Base-by-base conservation (phyloP, 225 moss, liverwort and hornwort species). In the Asterella californica region DNA sequence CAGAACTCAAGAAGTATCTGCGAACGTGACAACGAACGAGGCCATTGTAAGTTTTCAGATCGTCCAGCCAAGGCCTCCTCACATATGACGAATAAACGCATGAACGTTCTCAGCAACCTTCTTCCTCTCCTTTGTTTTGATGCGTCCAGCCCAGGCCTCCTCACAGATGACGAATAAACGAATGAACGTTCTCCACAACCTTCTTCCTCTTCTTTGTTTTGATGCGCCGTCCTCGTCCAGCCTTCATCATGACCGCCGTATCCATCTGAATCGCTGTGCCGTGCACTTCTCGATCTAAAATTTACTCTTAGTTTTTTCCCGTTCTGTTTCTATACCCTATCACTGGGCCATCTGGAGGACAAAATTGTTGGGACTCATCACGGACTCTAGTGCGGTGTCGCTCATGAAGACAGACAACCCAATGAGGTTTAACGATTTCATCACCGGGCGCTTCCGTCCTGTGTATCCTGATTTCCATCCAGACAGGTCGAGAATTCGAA, bases 1-100 rank as follows among this genome's bases (percentile, higher is more conserved):
- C 75, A 55, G 75, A 75, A 15, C 55, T 75, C 75, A 75, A 36
- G 75, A 32, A 36, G 75, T 37, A 52, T 52, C 75, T 75, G 75
- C 75, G 75, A 55, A 75, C 36, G 75, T 75, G 11, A 75, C 75
- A 75, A 57, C 55, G 30, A 75, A 52, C 54, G 65, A 65, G 10
- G 33, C 33, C 36, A 36, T 8, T 33, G 75, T 75, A 57, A 75
- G 75, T 75, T 19, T 15, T 22, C 55, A 57, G 18, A 17, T 21
- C 7, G 55, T 55, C 45, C 70, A 49, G 48, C 72, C 72, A 12
- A 29, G 72, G 48, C n/a, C 25, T 49, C 72, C 42, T 42, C 42
- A 42, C 7, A 42, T 3, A 15, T 72, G n/a, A 29, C 47, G 12
- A 22, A 42, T 48, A 33, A 8, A 69, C 9, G 27, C 5, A 12